Base-by-base conservation (phyloP, 1,139 yeast genomes). In the Pichia sp. region DNA sequence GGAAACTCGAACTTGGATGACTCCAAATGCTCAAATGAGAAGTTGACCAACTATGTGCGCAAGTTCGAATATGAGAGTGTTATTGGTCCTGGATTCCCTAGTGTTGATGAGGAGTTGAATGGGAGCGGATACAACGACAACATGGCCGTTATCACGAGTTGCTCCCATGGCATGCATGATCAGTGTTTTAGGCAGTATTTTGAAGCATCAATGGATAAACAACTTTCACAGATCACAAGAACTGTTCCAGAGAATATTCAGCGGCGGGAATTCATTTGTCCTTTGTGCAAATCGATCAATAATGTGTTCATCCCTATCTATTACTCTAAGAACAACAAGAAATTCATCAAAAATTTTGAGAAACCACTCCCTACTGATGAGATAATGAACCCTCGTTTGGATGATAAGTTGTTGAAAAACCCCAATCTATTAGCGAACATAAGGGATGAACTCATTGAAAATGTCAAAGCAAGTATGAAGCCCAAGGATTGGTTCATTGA, bases 121-220 rank as follows among this genome's bases (percentile, higher is more conserved):
- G 62, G 68, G 16, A 68, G 64, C 22, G 68, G 69, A 5, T 65
- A 70, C 25, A 71, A 73, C 44, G 74, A 75, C 41, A 74, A 70
- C 48, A 76, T 76, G 49, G 71, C 84, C 7, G 82, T 87, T 0
- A 74, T 90, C 5, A 82, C 85, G 60, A 84, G 96, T 49, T 93
- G 99, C 71, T 96, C 97, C 0, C 99, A 93, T 69, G 95, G 96
- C 1, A 85, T 93, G 83, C 99, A 93, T 67, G 82, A 79, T 58
- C 76, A 79, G 36, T 93, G 99, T 64, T 87, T 85, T 60, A 66
- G 79, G 51, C 82, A 83, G 55, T 87, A 82, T 63, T 70, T 82
- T 62, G 73, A 74, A 48, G 75, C 80, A 19, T 75, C 78, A 46
- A 72, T 79, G 51, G 69, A 74, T 13, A 76, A 85, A 30, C 87